These are phyloP conservation scores for Lichenothelia convexa DNA, from an alignment of 495 filamentous ascomycete species.

Conservation along the genomic window DNA sequence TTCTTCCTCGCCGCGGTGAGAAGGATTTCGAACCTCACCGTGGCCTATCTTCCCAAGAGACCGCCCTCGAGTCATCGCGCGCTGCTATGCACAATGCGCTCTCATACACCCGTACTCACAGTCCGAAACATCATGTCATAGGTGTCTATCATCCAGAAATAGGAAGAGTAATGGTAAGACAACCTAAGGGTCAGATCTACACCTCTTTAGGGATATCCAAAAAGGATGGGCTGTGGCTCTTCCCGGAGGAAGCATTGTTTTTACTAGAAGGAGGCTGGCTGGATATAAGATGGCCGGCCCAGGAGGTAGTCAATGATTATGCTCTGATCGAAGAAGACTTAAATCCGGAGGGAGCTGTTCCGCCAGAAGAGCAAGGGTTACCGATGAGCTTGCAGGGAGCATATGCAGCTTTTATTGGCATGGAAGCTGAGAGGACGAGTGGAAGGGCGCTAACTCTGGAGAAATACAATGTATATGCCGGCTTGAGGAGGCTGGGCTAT, in stretches of 20 bases:
- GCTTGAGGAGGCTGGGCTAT: conserved; percentile 72
- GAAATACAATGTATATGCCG: conserved; percentile 69
- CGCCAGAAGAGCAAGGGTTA: conserved; percentile 33
- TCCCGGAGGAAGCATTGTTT: conserved; percentile 88
- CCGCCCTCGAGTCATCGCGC: conserved; percentile 60
- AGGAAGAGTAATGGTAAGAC: conserved; percentile 25
- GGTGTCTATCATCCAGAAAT: conserved; percentile 37
- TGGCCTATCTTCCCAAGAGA: conserved; percentile 63
- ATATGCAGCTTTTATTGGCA: conserved; percentile 60
- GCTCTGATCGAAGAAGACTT: conserved; percentile 15
- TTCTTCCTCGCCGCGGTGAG: too few species aligned
- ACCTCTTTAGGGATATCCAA: conserved; percentile 40
- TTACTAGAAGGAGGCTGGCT: conserved; percentile 70
- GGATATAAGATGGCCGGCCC: conserved; percentile 61
- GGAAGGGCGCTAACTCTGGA: conserved; percentile 52
- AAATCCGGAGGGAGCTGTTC: conserved; percentile 6
- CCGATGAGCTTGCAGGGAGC: conserved; percentile 82
- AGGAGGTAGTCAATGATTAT: conserved; percentile 9
- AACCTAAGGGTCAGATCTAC: conserved; percentile 33
- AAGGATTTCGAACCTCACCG: conserved; percentile 95
- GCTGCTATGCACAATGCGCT: conserved; percentile 81
- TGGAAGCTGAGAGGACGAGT: conserved; percentile 37
- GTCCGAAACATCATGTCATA: conserved; percentile 31
- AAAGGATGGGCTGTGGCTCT: conserved; percentile 39
- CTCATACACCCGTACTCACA: conserved; percentile 47